A percentile compares a stretch with the other conserved stretches of the same genome.
Evolutionary conservation across 495 filamentous ascomycete genomes (phyloP).

Genomic region (Alectoria sarmentosa): DNA sequence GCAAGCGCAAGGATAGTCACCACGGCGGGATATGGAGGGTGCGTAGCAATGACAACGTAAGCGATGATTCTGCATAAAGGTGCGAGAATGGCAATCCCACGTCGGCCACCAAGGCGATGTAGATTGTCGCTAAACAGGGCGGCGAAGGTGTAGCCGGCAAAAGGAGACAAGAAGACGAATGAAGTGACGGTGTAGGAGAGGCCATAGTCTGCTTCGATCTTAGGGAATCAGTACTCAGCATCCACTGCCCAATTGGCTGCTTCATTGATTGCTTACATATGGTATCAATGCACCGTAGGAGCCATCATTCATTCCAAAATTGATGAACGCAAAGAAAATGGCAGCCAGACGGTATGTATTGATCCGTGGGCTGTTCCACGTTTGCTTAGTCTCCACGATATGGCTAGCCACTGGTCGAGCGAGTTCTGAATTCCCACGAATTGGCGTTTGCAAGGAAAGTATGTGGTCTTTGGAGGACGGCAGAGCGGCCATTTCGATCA

Average conservation of each 20-base stretch:
- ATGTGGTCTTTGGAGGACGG: not conserved
- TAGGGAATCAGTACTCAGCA: constrained; percentile 4
- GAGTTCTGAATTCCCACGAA: not conserved
- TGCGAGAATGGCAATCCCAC: constrained; percentile 62
- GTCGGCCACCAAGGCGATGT: constrained; percentile 58
- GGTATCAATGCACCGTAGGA: constrained; percentile 69
- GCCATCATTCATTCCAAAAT: constrained; percentile 78
- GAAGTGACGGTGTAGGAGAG: constrained; percentile 54
- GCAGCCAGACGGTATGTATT: constrained; percentile 60
- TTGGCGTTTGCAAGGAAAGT: not conserved
- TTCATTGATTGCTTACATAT: constrained; percentile 34
- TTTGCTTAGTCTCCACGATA: constrained; percentile 30
- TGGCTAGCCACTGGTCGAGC: not conserved
- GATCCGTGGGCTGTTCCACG: constrained; percentile 63
- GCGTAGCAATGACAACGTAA: constrained; percentile 50
- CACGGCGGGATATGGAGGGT: constrained; percentile 55
- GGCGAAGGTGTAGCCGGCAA: constrained; percentile 50
- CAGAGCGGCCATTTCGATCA: not conserved
- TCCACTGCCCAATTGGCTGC: not conserved
- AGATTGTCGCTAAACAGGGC: constrained; percentile 53
- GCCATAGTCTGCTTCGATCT: constrained; percentile 55
- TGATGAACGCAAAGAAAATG: constrained; percentile 66
- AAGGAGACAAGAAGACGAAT: constrained; percentile 54
- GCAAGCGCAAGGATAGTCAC: constrained; percentile 52
- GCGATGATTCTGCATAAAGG: constrained; percentile 59